Conservation (phyloP, 106 monocot genomes). For the Alisma plantagoaquatica region DNA sequence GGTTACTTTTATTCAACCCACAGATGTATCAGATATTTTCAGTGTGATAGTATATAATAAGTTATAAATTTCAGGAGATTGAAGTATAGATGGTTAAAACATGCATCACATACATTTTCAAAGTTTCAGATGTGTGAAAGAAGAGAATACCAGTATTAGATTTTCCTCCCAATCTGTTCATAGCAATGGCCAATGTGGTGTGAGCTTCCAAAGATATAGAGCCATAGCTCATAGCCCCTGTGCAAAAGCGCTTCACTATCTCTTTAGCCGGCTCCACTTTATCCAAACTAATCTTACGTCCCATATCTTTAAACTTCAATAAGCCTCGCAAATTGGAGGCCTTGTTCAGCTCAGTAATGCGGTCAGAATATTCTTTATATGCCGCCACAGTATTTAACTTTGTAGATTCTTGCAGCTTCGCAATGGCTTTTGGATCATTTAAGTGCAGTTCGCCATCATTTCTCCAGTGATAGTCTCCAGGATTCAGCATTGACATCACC, state of each 20-base stretch:
- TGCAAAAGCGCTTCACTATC: constrained; percentile 87
- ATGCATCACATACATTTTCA: not conserved
- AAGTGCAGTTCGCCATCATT: constrained; percentile 90
- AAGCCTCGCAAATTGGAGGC: constrained; percentile 73
- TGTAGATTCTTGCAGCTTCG: constrained; percentile 87
- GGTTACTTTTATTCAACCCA: too few relatives aligned
- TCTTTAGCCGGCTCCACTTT: constrained; percentile 86
- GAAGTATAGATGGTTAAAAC: not conserved
- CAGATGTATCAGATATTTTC: too few relatives aligned
- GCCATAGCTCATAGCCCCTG: constrained; percentile 97
- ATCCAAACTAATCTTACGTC: constrained; percentile 46
- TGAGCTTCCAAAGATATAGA: constrained; percentile 95
- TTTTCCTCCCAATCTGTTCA: constrained; percentile 93
- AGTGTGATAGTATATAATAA: too few relatives aligned
- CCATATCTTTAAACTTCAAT: constrained; percentile 71
- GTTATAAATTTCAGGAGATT: not conserved
- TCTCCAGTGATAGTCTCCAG: constrained; percentile 95
- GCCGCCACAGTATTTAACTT: constrained; percentile 64
- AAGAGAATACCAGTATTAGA: constrained; percentile 75
- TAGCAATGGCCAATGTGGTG: constrained; percentile 81
- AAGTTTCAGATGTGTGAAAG: not conserved
- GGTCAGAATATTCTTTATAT: constrained; percentile 78
- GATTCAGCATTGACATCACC: constrained; percentile 64
- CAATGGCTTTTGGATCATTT: constrained; percentile 93
- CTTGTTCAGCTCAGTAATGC: constrained; percentile 80